Evolutionary conservation across 768 basidiomycete species (phyloP).

Genomic region (Naganishia kalamii): DNA sequence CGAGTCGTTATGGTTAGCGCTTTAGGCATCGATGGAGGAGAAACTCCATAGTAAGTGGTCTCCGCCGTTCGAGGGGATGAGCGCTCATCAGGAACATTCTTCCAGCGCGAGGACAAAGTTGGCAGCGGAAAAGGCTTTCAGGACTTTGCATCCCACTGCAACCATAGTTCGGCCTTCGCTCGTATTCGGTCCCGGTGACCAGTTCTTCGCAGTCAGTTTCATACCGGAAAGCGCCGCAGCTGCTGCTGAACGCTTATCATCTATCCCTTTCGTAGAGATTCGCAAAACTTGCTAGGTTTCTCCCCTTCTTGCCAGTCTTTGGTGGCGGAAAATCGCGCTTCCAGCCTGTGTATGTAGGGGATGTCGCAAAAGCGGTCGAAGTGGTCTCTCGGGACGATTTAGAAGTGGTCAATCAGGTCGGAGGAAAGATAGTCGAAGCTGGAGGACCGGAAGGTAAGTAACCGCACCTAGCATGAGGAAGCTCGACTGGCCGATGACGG

Average conservation of each 20-base stretch:
- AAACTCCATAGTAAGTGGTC: constrained; percentile 54
- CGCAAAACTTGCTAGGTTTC: constrained; percentile 55
- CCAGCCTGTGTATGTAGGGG: constrained; percentile 68
- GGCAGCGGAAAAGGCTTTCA: constrained; percentile 56
- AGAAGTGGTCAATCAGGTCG: constrained; percentile 45
- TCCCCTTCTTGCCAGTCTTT: constrained; percentile 72
- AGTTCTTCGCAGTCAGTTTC: constrained; percentile 61
- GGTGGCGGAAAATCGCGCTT: constrained; percentile 62
- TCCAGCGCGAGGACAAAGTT: constrained; percentile 46
- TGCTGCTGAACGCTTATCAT: neutral
- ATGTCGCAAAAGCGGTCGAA: constrained; percentile 61
- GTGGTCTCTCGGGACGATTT: constrained; percentile 54
- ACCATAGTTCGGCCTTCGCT: constrained; percentile 67
- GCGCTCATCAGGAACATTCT: neutral
- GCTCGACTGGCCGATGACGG: neutral
- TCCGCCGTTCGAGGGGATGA: neutral
- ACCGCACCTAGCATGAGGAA: constrained; percentile 21
- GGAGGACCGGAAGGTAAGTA: constrained; percentile 54
- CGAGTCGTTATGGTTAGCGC: constrained; percentile 54
- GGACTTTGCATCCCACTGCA: constrained; percentile 52
- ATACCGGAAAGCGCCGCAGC: neutral
- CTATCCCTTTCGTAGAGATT: constrained; percentile 53
- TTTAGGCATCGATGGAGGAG: constrained; percentile 64
- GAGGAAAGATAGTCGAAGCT: constrained; percentile 53
- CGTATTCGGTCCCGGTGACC: constrained; percentile 69